Evolutionary conservation across 2,329 filamentous ascomycete species (phyloP), one percentile per base, ranked within the genome.

Genomic region (Diaporthe sp.): DNA sequence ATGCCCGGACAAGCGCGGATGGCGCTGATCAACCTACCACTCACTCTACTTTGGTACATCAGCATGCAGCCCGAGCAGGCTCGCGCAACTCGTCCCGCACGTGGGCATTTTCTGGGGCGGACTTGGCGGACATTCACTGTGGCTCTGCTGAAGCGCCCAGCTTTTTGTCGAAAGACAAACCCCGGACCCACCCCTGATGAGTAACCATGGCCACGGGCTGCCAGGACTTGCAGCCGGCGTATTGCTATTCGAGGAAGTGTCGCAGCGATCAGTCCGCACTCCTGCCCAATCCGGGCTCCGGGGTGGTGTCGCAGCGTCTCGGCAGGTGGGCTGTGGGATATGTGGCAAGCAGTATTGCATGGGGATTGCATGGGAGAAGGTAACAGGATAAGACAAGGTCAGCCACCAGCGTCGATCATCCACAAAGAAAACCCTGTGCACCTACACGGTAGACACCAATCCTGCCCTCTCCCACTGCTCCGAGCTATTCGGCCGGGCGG

Each of bases 41-140:
- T n/a, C n/a, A 9, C 4, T 32, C 4, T 32, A 63, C 17, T 12
- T 30, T 22, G 25, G 25, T 25, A 17, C 42, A 42, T 13, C 58
- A 65, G 37, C 25, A 63, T 47, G 59, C 59, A 47, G 37, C n/a
- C 22, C 12, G n/a, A 3, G 22, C 39, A 66, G 12, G 30, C 63
- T 51, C 44, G 61, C 61, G 13, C 61, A 30, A 66, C 63, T 66
- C 27, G 30, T 66, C 30, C 44, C 63, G 63, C 63, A 66, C 63
- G 63, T 66, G 47, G 63, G 47, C 44, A 68, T 27, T 39, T 68
- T 68, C 63, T 68, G 63, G 63, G 32, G 47, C n/a, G 63, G 47
- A 15, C n/a, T 58, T 37, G 27, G 30, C 25, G 37, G 58, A 22
- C 15, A 44, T 30, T 13, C 32, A 19, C 8, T 39, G 19, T 12